Evolutionary conservation across 371 early-diverging fungal species (phyloP).

Genomic region (Blakeslea trispora): DNA sequence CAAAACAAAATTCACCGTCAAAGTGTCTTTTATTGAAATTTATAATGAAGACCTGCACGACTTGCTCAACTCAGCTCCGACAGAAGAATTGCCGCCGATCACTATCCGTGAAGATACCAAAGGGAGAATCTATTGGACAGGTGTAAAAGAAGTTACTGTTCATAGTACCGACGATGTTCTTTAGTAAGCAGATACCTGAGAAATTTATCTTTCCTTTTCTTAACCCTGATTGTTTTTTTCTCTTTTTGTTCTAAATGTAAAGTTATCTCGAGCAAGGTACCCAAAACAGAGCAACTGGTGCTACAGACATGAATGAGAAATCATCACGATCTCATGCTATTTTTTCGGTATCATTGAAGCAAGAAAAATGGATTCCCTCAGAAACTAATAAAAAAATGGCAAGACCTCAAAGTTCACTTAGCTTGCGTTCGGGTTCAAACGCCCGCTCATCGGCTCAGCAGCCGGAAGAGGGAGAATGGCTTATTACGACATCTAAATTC

Average conservation of each 20-base stretch:
- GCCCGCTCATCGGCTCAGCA: slow-evolving; percentile 3
- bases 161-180: slow-evolving; percentile 78
- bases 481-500: slow-evolving; percentile 78
- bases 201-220: no score
- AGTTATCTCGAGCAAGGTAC: slow-evolving; percentile 77
- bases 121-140: slow-evolving; percentile 89
- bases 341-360: slow-evolving; percentile 83
- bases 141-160: slow-evolving; percentile 82
- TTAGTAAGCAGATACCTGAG: slow-evolving; percentile 34
- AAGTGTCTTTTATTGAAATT: slow-evolving; percentile 86
- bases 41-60: slow-evolving; percentile 98
- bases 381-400: slow-evolving; percentile 12
- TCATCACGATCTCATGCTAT: slow-evolving; percentile 98
- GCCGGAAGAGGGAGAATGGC: slow-evolving; percentile 48
- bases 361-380: slow-evolving; percentile 58
- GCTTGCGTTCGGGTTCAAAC: slow-evolving; percentile 9
- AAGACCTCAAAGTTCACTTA: slow-evolving; percentile 26
- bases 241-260: neutral
- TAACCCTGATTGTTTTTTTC: neutral
- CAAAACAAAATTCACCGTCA: slow-evolving; percentile 47
- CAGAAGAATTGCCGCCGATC: slow-evolving; percentile 62
- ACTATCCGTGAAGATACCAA: slow-evolving; percentile 92
- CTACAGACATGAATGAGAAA: slow-evolving; percentile 97
- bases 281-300: slow-evolving; percentile 86
- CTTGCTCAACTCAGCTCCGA: slow-evolving; percentile 64